Evolutionary conservation across 345 rosid genomes (phyloP).

Genomic region (Bruguiera parviflora): DNA sequence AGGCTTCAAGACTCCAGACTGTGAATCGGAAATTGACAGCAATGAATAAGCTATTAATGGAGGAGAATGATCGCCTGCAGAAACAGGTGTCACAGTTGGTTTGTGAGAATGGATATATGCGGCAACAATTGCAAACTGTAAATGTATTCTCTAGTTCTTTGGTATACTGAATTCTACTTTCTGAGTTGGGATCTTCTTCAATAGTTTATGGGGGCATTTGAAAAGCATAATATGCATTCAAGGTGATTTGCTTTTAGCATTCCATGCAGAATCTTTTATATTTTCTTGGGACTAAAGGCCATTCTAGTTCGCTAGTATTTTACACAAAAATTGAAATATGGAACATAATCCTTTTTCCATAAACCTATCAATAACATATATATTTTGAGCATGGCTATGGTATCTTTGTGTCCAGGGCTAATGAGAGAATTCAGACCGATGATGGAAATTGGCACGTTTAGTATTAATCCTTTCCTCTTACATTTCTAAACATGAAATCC

Average conservation of each 20-base stretch:
- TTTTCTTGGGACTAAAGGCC: too few species aligned
- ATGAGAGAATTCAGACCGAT: background rate
- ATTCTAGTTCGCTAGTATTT: too few species aligned
- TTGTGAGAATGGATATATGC: conserved; percentile 83
- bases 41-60: conserved; percentile 97
- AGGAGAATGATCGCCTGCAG: conserved; percentile 96
- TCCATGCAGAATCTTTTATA: too few species aligned
- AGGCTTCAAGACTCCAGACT: conserved; percentile 87
- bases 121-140: conserved; percentile 85
- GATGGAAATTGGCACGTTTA: background rate
- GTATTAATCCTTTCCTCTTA: background rate
- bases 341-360: too few species aligned
- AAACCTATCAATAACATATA: too few species aligned
- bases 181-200: background rate
- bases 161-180: background rate
- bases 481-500: conserved; percentile 7
- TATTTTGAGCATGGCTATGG: too few species aligned
- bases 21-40: conserved; percentile 93
- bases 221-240: too few species aligned
- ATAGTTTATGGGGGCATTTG: background rate
- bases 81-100: conserved; percentile 98
- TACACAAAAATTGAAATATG: too few species aligned
- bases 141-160: conserved; percentile 18
- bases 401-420: too few species aligned
- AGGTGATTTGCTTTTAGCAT: too few species aligned